These are phyloP conservation scores for Scytalidium lignicola DNA, from an alignment of 2,329 filamentous ascomycete species.

Conservation along the genomic window DNA sequence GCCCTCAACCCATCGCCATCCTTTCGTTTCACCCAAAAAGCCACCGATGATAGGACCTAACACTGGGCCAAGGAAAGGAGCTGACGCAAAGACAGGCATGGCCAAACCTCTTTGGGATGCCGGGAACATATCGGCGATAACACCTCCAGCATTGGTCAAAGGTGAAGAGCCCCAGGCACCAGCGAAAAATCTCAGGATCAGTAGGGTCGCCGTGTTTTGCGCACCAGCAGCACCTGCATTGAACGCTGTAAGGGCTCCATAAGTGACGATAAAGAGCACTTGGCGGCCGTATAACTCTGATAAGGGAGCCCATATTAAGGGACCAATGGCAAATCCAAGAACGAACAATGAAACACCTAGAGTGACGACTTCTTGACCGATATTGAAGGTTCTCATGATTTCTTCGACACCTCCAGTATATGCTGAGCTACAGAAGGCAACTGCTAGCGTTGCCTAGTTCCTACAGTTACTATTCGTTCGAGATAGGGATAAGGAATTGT, in stretches of 20 bases:
- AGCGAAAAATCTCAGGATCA: conserved; percentile 62
- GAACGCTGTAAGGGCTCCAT: conserved; percentile 52
- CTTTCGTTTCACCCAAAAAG: conserved; percentile 58
- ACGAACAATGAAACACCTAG: conserved; percentile 38
- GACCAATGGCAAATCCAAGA: conserved; percentile 36
- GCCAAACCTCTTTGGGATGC: conserved; percentile 51
- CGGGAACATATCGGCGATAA: conserved; percentile 57
- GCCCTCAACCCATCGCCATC: conserved; percentile 67
- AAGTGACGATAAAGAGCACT: conserved; percentile 50
- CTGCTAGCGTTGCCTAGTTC: conserved; percentile 41
- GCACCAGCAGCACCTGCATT: conserved; percentile 51
- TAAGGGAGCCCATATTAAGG: conserved; percentile 31
- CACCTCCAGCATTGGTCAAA: conserved; percentile 57
- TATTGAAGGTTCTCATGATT: conserved; percentile 37
- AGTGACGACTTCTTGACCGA: conserved; percentile 30
- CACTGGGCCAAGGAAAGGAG: conserved; percentile 62
- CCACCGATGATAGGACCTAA: conserved; percentile 62
- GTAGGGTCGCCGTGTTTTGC: conserved; percentile 50
- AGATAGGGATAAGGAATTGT: conserved; percentile 30
- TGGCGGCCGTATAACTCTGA: conserved; percentile 53
- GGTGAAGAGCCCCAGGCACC: conserved; percentile 56
- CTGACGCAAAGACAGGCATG: conserved; percentile 58
- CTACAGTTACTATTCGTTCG: conserved; percentile 38
- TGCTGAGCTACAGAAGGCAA: conserved; percentile 25
- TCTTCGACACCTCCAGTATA: conserved; percentile 33